Evolutionary conservation across 495 filamentous ascomycete genomes (phyloP).

Genomic region (Penicillium subrubescens): DNA sequence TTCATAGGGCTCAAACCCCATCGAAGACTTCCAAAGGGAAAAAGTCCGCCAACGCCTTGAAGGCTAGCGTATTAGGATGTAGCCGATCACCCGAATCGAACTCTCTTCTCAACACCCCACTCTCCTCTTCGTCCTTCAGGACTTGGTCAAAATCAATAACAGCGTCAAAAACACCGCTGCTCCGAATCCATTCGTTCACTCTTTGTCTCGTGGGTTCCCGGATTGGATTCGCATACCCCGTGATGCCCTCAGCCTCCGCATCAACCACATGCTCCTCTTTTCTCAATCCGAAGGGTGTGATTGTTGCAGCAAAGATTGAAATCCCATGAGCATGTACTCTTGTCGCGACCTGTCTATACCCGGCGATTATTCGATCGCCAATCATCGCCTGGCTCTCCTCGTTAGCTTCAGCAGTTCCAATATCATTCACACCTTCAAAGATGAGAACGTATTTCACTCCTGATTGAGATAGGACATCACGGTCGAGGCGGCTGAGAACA

Average conservation of each 20-base stretch:
- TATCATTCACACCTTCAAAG: conserved; percentile 78
- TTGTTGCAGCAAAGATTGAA: conserved; percentile 63
- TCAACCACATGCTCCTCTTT: conserved; percentile 34
- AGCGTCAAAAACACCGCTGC: conserved; percentile 58
- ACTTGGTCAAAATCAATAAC: conserved; percentile 66
- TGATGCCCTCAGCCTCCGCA: conserved; percentile 14
- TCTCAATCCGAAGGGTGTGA: conserved; percentile 61
- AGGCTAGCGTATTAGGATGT: conserved; percentile 69
- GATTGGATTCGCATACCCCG: conserved; percentile 55
- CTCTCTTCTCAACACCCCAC: conserved; percentile 43
- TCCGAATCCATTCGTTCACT: conserved; percentile 66
- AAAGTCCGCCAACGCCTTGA: conserved; percentile 60
- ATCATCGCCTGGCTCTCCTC: conserved; percentile 50
- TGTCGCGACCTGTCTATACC: conserved; percentile 59
- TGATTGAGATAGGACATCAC: conserved; percentile 60
- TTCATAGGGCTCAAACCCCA: not conserved
- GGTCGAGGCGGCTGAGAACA: conserved; percentile 60
- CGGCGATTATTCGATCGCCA: conserved; percentile 52
- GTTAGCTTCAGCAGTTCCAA: conserved; percentile 55
- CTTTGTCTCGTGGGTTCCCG: conserved; percentile 59
- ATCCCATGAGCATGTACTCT: conserved; percentile 60
- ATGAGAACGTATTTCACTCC: conserved; percentile 65
- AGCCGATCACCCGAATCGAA: conserved; percentile 71
- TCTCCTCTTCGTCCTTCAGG: conserved; percentile 52
- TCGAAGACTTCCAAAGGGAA: conserved; percentile 60